Evolutionary conservation across 306 rosid species (phyloP), one percentile per base, ranked within the genome.

Genomic region (Prunus mira): DNA sequence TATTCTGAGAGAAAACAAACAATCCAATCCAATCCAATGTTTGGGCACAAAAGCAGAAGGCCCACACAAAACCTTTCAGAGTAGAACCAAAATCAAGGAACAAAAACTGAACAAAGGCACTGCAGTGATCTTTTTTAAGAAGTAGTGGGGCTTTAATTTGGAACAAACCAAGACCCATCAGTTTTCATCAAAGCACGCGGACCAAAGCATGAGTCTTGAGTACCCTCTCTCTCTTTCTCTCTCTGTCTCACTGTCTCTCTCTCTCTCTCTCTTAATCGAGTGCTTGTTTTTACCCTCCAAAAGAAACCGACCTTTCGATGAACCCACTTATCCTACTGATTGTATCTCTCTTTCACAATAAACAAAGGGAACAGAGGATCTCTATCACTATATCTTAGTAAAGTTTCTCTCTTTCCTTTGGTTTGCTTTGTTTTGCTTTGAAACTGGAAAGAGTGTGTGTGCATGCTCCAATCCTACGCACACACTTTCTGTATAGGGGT

Each of bases 231-330:
- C 60, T 69, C 65, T 24, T 38, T 22, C 45, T 22, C n/a, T n/a
- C n/a, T n/a, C n/a, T n/a, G n/a, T n/a, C n/a, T n/a, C n/a, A n/a
- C n/a, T 34, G 41, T 30, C 62, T 19, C 67, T 45, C 52, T n/a
- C 24, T 18, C 22, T 54, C 28, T 66, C 65, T 77, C 76, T 65
- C 76, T 77, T 65, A 84, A 83, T 86, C 73, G 78, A 80, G 75
- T 82, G 72, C 88, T 80, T 85, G 82, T 86, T 78, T 77, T 85
- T 81, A 76, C 65, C 74, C 70, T 34, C 75, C 62, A 80, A 89
- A 89, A 84, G 96, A 91, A 89, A 86, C 84, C 78, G 91, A 92
- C 96, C 97, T 88, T 92, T 91, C 90, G 78, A 87, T 87, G 89
- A 88, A 85, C 80, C 72, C 76, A 82, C 89, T 84, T 84, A 73